These are phyloP conservation scores for Meyerozyma carpophila DNA, from an alignment of 1,139 yeast genomes.

Conservation along the genomic window DNA sequence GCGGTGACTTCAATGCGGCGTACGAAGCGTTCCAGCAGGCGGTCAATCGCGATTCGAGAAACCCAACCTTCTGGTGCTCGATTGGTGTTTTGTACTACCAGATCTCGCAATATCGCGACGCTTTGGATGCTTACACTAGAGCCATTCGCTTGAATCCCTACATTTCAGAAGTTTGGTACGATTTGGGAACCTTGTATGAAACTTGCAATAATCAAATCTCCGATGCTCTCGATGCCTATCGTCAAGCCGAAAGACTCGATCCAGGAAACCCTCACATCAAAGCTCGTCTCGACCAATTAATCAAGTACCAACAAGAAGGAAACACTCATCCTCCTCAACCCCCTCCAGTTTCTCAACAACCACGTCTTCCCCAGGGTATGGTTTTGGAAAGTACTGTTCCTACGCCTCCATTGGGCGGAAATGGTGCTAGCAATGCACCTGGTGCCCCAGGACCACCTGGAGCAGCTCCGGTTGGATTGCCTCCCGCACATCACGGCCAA, in stretches of 20 bases:
- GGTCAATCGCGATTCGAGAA: slow-evolving; percentile 90
- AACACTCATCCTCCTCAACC: slow-evolving; percentile 64
- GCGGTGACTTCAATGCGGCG: slow-evolving; percentile 92
- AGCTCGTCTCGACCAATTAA: slow-evolving; percentile 82
- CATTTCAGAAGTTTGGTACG: slow-evolving; percentile 97
- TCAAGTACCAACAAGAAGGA: slow-evolving; percentile 70
- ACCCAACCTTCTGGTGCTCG: slow-evolving; percentile 98
- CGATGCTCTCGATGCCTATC: slow-evolving; percentile 95
- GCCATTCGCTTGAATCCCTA: slow-evolving; percentile 94
- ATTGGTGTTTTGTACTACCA: slow-evolving; percentile 96
- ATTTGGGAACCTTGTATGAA: slow-evolving; percentile 92
- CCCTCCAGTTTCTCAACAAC: slow-evolving; percentile 59
- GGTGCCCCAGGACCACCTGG: slow-evolving; percentile 7
- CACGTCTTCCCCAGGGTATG: slow-evolving; percentile 53
- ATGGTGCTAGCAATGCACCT: not conserved
- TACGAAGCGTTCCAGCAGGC: slow-evolving; percentile 99
- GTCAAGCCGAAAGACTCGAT: slow-evolving; percentile 91
- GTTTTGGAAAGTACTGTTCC: slow-evolving; percentile 45
- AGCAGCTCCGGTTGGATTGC: slow-evolving; percentile 2
- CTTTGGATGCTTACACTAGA: slow-evolving; percentile 93
- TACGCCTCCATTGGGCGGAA: slow-evolving; percentile 4
- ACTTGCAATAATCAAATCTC: slow-evolving; percentile 93
- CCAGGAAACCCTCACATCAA: slow-evolving; percentile 93
- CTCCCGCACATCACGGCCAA: slow-evolving; percentile 2
- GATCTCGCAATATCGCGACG: slow-evolving; percentile 92